Base-by-base conservation (phyloP, 192 early-diverging fungal species). In the Coemansia sp. region DNA sequence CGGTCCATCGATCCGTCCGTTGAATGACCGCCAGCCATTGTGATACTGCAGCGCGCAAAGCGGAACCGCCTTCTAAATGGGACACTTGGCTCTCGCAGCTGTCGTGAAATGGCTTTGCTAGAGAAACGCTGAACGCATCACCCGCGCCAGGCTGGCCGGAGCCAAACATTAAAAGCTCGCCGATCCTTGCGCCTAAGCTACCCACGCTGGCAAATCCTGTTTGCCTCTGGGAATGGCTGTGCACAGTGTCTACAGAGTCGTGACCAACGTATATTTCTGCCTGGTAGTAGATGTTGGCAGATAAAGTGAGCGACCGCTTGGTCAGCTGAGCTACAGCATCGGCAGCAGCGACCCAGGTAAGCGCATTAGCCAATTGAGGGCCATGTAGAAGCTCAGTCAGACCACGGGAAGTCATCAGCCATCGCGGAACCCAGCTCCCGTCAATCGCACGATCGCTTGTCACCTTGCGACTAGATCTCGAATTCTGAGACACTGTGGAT, bases 161-260 rank as follows among this genome's bases (percentile, higher is more conserved):
- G 6, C 72, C 68, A 5, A 74, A 59, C 69, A 57, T 65, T 33
- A 80, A 34, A 33, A 80, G 72, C 11, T 72, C 69, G 62, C 77
- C 77, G 10, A 80, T 67, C 18, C 77, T 57, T 2, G 77, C 77
- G 34, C 77, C 77, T 35, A 79, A 51, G 33, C 73, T 73, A 10
- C 31, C 20, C 2, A 39, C 57, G 9, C 37, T 9, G 23, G 3
- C 23, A 23, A 23, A 50, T 2, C 21, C 48, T 9, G 9, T 11
- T 57, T 34, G 31, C 9, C 50, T 26, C 34, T 3, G 31, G 20
- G n/a, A 34, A 11, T 38, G 45, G 1, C 21, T 9, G 10, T 13
- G 51, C 38, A 38, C 2, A 21, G 34, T 5, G 48, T 24, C n/a
- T 5, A 4, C 56, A 58, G 53, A 56, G 53, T 31, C 26, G 56